Percentiles rank a stretch among this genome's conserved stretches.
These are phyloP conservation scores for Phaseolus lunatus DNA, from an alignment of 306 rosid species.

Conservation along the genomic window DNA sequence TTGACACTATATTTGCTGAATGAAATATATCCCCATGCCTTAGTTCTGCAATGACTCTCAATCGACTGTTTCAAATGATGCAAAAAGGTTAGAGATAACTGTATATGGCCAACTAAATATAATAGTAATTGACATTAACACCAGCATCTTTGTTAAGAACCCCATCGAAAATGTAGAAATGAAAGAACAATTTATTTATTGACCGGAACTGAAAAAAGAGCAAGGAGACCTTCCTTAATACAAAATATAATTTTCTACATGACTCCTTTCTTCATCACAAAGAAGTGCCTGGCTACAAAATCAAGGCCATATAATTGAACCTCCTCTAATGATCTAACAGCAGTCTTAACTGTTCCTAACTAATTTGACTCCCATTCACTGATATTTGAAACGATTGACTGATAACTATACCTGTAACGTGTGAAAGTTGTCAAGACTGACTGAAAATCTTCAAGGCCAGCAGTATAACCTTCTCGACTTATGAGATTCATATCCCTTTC, in stretches of 20 bases:
- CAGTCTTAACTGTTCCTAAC: neutral
- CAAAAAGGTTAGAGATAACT: constrained; percentile 8
- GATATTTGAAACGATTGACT: constrained; percentile 22
- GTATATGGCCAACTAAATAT: constrained; percentile 23
- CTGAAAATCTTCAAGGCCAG: constrained; percentile 92
- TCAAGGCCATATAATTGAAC: neutral
- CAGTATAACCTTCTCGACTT: constrained; percentile 76
- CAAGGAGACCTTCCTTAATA: neutral
- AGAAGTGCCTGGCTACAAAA: too few species aligned
- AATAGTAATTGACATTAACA: constrained; percentile 38
- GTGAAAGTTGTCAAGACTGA: constrained; percentile 91
- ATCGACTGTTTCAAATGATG: constrained; percentile 71
- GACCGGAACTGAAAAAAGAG: constrained; percentile 2
- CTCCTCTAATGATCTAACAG: neutral
- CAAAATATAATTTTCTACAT: neutral
- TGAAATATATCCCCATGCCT: constrained; percentile 91
- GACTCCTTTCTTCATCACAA: neutral
- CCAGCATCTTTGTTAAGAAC: constrained; percentile 46
- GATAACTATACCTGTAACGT: constrained; percentile 73
- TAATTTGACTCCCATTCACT: neutral
- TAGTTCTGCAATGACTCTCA: constrained; percentile 95
- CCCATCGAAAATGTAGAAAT: constrained; percentile 5
- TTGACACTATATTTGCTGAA: constrained; percentile 94
- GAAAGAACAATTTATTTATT: neutral
- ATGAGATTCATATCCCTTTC: constrained; percentile 66